Evolutionary conservation across 805 yeast genomes (phyloP), one percentile per base, ranked within the genome.

Genomic region (Jamesozyma rosinii): DNA sequence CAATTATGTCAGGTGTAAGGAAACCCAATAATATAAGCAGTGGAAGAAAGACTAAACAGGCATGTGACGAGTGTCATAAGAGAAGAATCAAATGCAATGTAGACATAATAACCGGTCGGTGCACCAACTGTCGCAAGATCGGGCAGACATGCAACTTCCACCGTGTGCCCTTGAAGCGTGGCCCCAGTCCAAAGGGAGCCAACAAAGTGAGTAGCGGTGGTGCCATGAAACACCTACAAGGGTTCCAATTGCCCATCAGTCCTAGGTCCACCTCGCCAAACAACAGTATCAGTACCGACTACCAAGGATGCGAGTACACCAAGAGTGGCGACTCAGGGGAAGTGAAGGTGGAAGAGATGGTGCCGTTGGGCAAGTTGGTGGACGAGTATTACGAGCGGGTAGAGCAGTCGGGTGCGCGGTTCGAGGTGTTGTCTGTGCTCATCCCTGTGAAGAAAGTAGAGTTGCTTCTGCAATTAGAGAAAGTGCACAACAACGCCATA

Each of bases 21-120:
- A 27, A 37, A 18, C 6, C 15, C 5, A 29, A 11, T 10, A 29
- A n/a, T 14, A 22, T 35, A n/a, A 48, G 34, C 11, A 83, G 83
- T 56, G 29, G 29, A 11, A 24, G 29, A 24, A 24, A 24, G 11
- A 85, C 81, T 0, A 80, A 87, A 1, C 62, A 89, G 41, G 90
- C 90, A 1, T 83, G 92, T 58, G 92, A 83, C 58, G 77, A 79
- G 39, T 83, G 92, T 59, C 71, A 90, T 26, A 68, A 82, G 35
- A 80, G 83, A 59, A 81, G 83, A 57, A 72, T 83, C 18, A 69
- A 75, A 42, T 83, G 92, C 62, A 77, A 81, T 55, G 86, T 83
- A 18, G 70, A 71, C 17, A 63, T 66, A 4, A n/a, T 30, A 6
- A 24, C 20, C 1, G 26, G 38, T 0, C 32, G 38, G 14, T 83